Evolutionary conservation across 257 asterid genomes (phyloP), one percentile per base, ranked within the genome.

Genomic region (Nicotiana obtusifolia): DNA sequence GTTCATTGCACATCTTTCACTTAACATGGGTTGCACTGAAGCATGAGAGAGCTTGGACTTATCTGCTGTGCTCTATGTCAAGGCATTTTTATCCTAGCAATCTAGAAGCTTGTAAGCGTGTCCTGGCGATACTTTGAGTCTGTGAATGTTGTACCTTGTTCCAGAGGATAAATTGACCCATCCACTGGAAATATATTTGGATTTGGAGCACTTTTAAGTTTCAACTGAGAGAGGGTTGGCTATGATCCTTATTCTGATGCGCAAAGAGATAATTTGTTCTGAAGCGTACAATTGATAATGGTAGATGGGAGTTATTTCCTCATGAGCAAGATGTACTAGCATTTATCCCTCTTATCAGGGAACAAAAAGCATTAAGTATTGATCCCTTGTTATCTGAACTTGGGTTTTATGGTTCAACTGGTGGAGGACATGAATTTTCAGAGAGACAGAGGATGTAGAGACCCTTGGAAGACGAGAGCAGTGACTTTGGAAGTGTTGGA

Each of bases 141-240:
- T 75, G 33, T 69, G 80, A 71, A 26, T 49, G 26, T 26, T 49
- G 26, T 49, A 75, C 10, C 62, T 75, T 26, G 80, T 75, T 75
- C 44, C 61, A 47, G 78, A 73, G 37, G 61, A 73, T 73, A 14
- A 44, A 22, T 47, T 73, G 61, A 47, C 26, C 44, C 44, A 52
- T 49, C 80, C 26, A 26, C 62, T 75, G 26, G 44, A 75, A 49
- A 26, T 75, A 49, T 8, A 24, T 47, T 49, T 75, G 64, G 44
- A 24, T 75, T 75, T 26, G 80, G 62, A 75, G 80, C 62, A 75
- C 41, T 75, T 75, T 75, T 61, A 49, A 24, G 41, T 49, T 75
- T 49, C 80, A 49, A 49, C 44, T 49, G 80, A 75, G 62, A 49
- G 62, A 26, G 62, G 26, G 26, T 75, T 75, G 44, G 26, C 26